These are phyloP conservation scores for Thalassiosira mediterranea DNA, from an alignment of 352 stramenopile species.

Conservation along the genomic window DNA sequence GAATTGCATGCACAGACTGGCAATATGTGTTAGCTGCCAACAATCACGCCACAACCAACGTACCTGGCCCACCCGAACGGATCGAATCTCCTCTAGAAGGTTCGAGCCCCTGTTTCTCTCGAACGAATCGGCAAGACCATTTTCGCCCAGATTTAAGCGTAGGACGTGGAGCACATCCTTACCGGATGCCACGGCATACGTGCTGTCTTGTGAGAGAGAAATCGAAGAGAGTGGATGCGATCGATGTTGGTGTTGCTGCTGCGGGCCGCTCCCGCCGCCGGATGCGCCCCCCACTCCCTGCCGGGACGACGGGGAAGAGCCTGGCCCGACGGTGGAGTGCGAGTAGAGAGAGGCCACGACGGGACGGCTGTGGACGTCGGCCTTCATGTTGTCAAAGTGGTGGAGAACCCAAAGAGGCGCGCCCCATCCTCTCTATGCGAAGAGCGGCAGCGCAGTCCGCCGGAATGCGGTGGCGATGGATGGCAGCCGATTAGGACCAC, in stretches of 20 bases:
- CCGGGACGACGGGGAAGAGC: background rate
- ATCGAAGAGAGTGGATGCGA: constrained; percentile 70
- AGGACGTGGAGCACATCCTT: constrained; percentile 72
- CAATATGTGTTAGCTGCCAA: no score
- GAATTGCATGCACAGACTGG: no score
- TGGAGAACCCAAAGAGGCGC: no score
- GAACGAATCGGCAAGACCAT: constrained; percentile 27
- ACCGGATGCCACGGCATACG: constrained; percentile 59
- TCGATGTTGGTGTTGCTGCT: constrained; percentile 5
- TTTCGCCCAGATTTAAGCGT: constrained; percentile 26
- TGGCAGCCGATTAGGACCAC: no score
- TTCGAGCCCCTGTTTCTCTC: constrained; percentile 26
- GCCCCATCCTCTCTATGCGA: no score
- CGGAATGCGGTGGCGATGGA: no score
- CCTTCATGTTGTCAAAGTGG: background rate
- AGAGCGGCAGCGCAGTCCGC: no score
- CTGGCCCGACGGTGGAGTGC: background rate
- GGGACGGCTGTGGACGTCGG: constrained; percentile 13
- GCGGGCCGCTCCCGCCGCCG: background rate
- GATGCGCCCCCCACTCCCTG: background rate
- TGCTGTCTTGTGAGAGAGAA: constrained; percentile 65
- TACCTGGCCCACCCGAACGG: constrained; percentile 69
- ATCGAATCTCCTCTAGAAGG: constrained; percentile 60
- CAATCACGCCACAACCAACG: constrained; percentile 16
- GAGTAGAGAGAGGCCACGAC: constrained; percentile 28